Percentiles rank a stretch among this genome's conserved stretches.
These are phyloP conservation scores for Fonsecaea nubica DNA, from an alignment of 2,329 filamentous ascomycete genomes.

Conservation along the genomic window DNA sequence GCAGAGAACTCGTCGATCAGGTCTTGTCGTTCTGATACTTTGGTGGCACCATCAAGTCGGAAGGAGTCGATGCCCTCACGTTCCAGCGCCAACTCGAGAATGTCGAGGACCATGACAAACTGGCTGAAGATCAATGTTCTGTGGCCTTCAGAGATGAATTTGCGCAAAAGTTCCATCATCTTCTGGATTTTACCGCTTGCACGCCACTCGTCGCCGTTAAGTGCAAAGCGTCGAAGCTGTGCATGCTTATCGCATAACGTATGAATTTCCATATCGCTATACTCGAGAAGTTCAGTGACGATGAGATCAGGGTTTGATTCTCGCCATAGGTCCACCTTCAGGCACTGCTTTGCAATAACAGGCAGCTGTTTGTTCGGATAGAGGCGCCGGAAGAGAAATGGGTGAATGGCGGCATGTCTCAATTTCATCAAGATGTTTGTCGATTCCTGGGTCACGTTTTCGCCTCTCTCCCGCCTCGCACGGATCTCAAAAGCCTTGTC, in stretches of 20 bases:
- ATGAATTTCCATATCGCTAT: conserved; percentile 69
- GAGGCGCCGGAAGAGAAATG: conserved; percentile 80
- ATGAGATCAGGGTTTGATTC: conserved; percentile 60
- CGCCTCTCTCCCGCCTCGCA: conserved; percentile 63
- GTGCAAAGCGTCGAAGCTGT: conserved; percentile 61
- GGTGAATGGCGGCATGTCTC: conserved; percentile 89
- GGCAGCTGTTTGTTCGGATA: conserved; percentile 77
- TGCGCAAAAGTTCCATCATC: conserved; percentile 73
- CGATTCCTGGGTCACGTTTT: conserved; percentile 60
- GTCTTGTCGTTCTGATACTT: conserved; percentile 80
- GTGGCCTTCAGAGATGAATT: conserved; percentile 80
- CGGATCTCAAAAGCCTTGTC: conserved; percentile 66
- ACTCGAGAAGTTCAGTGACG: conserved; percentile 60
- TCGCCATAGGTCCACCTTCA: conserved; percentile 68
- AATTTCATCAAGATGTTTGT: conserved; percentile 84
- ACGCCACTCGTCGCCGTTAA: conserved; percentile 70
- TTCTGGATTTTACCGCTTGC: conserved; percentile 84
- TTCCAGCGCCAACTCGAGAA: conserved; percentile 81
- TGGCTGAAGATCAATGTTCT: conserved; percentile 90
- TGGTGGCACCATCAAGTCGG: conserved; percentile 84
- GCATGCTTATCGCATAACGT: conserved; percentile 61
- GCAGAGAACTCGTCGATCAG: conserved; percentile 84
- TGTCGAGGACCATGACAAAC: conserved; percentile 89
- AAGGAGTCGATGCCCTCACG: conserved; percentile 76
- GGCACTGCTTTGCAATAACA: conserved; percentile 77